phyloP scores from a whole-genome alignment of 305 asterid genomes.

The Lippia alba region DNA sequence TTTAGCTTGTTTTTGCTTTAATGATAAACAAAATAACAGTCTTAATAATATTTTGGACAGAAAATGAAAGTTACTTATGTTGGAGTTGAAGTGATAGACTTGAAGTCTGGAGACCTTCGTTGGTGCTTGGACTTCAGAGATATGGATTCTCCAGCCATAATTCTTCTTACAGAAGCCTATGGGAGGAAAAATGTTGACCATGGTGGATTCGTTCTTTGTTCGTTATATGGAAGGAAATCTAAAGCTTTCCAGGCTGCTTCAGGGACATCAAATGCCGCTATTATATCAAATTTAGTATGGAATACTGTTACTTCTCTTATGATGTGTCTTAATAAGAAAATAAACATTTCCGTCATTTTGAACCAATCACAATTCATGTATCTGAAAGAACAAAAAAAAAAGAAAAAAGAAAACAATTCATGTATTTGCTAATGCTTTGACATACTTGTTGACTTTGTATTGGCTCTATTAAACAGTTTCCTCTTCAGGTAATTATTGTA shows the following conservation, averaged over 20 bases:
- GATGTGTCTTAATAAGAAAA: conserved; percentile 20
- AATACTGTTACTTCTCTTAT: conserved; percentile 24
- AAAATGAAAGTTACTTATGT: conserved; percentile 88
- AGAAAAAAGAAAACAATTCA: conserved; percentile 1
- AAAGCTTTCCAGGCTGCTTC: conserved; percentile 98
- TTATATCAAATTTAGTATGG: conserved; percentile 75
- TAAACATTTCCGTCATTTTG: too few relatives aligned
- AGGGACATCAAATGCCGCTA: conserved; percentile 79
- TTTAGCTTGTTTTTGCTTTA: conserved; percentile 20
- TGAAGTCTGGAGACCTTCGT: conserved; percentile 87
- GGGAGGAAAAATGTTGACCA: conserved; percentile 81
- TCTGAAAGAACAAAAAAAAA: neutral
- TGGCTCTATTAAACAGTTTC: conserved; percentile 24
- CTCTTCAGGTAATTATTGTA: conserved; percentile 30
- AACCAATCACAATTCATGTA: conserved; percentile 9
- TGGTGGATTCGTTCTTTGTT: conserved; percentile 89
- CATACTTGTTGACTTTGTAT: conserved; percentile 22
- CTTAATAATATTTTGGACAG: conserved; percentile 55
- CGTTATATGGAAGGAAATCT: conserved; percentile 95
- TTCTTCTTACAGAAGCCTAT: conserved; percentile 78
- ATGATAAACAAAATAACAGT: conserved; percentile 25
- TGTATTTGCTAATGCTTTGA: conserved; percentile 23
- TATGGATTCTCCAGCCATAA: conserved; percentile 90
- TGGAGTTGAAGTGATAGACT: conserved; percentile 88
- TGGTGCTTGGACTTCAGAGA: conserved; percentile 99